Percentiles rank a stretch among this genome's conserved stretches.
phyloP scores from a whole-genome alignment of 1,284 basidiomycete species.

The Apiotrichum akiyoshidainum region DNA sequence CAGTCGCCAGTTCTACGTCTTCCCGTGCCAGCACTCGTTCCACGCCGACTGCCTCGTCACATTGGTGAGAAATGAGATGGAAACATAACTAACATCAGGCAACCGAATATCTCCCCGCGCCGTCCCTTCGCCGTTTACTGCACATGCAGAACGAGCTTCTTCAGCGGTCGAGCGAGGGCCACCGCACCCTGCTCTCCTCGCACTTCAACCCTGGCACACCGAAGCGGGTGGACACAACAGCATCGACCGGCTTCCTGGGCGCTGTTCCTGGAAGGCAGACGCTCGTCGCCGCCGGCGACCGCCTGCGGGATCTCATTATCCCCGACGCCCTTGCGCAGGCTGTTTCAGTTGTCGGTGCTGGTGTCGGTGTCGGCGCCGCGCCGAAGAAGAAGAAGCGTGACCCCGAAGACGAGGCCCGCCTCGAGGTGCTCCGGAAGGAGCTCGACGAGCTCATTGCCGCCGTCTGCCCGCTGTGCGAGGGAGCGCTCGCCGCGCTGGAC shows the following conservation, averaged over 20 bases:
- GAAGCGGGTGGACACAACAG: slow-evolving; percentile 15
- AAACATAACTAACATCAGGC: slow-evolving; percentile 57
- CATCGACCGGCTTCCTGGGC: slow-evolving; percentile 33
- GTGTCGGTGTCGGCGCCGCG: slow-evolving; percentile 31
- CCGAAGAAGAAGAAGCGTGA: slow-evolving; percentile 52
- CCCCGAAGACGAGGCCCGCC: slow-evolving; percentile 57
- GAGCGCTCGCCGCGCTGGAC: slow-evolving; percentile 76
- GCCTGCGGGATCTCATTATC: slow-evolving; percentile 80
- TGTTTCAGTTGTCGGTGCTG: slow-evolving; percentile 36
- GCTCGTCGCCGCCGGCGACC: slow-evolving; percentile 81
- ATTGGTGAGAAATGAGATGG: slow-evolving; percentile 60
- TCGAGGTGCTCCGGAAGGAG: slow-evolving; percentile 63
- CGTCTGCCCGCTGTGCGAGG: slow-evolving; percentile 84
- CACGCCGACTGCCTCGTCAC: slow-evolving; percentile 91
- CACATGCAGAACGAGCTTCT: slow-evolving; percentile 77
- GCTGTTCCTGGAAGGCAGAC: slow-evolving; percentile 66
- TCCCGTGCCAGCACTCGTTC: slow-evolving; percentile 95
- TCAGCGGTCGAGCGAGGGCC: slow-evolving; percentile 48
- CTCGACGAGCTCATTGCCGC: slow-evolving; percentile 82
- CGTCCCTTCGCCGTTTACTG: slow-evolving; percentile 75
- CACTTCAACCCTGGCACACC: slow-evolving; percentile 26
- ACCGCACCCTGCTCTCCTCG: slow-evolving; percentile 39
- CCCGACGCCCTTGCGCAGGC: slow-evolving; percentile 76
- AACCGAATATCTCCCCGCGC: slow-evolving; percentile 80
- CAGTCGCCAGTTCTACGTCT: slow-evolving; percentile 92